Evolutionary conservation across 345 rosid genomes (phyloP).

Genomic region (Gossypium arboreum): DNA sequence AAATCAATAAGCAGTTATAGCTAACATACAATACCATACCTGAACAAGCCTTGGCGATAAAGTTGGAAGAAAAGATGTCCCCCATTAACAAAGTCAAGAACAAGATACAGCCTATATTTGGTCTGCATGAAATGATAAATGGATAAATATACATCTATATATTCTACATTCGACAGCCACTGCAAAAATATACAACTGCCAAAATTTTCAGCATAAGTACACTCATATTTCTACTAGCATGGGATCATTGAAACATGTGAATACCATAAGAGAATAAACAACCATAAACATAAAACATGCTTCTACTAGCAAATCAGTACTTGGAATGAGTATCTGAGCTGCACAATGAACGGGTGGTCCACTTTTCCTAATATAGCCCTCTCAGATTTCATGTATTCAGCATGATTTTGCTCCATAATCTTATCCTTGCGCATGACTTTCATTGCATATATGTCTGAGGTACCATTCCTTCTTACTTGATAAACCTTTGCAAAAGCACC

Average conservation of each 20-base stretch:
- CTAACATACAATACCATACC: constrained; percentile 32
- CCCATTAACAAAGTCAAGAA: constrained; percentile 92
- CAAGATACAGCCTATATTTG: constrained; percentile 82
- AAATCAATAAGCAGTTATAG: not conserved
- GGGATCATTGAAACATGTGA: not conserved
- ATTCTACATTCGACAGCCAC: not conserved
- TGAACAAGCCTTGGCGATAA: constrained; percentile 91
- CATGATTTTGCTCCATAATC: constrained; percentile 88
- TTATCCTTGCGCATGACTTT: constrained; percentile 97
- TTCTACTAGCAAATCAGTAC: constrained; percentile 26
- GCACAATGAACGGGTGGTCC: constrained; percentile 93
- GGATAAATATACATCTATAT: not conserved
- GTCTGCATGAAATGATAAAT: constrained; percentile 48
- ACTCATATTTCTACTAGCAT: not conserved
- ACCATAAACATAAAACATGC: not conserved
- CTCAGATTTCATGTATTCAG: constrained; percentile 96
- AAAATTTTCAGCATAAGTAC: not conserved
- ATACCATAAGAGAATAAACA: constrained; percentile 2
- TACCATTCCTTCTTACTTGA: constrained; percentile 76
- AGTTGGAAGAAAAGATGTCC: constrained; percentile 99
- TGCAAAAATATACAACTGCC: not conserved
- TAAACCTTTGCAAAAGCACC: constrained; percentile 96
- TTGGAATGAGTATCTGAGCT: constrained; percentile 87
- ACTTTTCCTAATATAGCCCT: constrained; percentile 82
- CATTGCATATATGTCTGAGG: constrained; percentile 91